Percentiles rank a stretch among this genome's conserved stretches.
Conservation (phyloP, 106 monocot genomes). For the Phalaenopsis aphrodite region DNA sequence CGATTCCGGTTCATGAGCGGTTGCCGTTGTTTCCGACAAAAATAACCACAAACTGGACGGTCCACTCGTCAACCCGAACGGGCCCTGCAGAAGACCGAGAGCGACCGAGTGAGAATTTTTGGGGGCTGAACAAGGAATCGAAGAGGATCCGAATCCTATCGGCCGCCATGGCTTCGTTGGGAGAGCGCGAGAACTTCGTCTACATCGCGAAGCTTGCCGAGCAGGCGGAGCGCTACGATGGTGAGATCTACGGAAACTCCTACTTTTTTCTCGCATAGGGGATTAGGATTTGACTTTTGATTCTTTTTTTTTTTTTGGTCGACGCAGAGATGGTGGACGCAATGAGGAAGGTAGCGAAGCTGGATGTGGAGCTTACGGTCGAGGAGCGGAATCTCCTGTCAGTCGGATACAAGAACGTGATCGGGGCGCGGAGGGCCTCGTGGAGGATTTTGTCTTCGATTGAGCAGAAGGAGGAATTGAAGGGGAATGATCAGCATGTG, state of each 20-base stretch:
- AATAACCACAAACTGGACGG: neutral
- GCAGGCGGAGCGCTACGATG: slow-evolving; percentile 78
- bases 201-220: slow-evolving; percentile 91
- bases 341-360: slow-evolving; percentile 27
- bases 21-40: neutral
- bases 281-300: neutral
- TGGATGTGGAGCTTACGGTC: slow-evolving; percentile 26
- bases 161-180: slow-evolving; percentile 24
- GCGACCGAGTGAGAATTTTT: neutral
- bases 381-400: slow-evolving; percentile 34
- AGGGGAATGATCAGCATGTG: slow-evolving; percentile 23
- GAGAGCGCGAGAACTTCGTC: slow-evolving; percentile 58
- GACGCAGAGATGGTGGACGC: slow-evolving; percentile 27
- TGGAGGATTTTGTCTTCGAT: slow-evolving; percentile 36
- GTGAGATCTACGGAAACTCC: neutral
- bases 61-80: neutral
- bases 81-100: neutral
- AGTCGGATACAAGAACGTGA: slow-evolving; percentile 34
- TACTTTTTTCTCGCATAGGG: neutral
- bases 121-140: neutral
- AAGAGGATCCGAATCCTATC: slow-evolving; percentile 1
- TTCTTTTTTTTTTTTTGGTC: neutral
- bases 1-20: neutral
- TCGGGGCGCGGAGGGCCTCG: slow-evolving; percentile 28
- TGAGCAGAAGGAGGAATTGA: slow-evolving; percentile 32